A percentile compares a stretch with the other conserved stretches of the same genome.
Conservation (phyloP, 306 rosid species). For the Arachis stenosperma region DNA sequence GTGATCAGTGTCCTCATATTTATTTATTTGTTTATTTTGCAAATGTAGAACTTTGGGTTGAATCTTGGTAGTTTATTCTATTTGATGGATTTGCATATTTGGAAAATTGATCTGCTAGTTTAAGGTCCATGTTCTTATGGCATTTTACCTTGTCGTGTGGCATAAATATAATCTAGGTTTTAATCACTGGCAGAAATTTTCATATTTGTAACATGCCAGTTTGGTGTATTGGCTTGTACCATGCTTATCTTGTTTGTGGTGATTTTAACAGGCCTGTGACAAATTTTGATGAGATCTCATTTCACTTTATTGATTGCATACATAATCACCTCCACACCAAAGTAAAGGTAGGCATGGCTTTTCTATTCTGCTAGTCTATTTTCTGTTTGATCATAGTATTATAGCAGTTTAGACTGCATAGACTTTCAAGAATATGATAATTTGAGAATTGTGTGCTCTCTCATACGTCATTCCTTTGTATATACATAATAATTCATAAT, state of each 20-base stretch:
- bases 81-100: conserved; percentile 5
- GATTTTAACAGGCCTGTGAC: conserved; percentile 70
- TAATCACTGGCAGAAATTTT: background rate
- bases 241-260: conserved; percentile 28
- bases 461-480: background rate
- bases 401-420: background rate
- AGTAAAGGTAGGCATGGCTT: conserved; percentile 51
- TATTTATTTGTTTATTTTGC: too few species aligned
- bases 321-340: conserved; percentile 70
- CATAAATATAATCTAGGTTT: background rate
- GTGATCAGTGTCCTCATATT: too few species aligned
- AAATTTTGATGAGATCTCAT: conserved; percentile 79
- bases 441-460: conserved; percentile 22
- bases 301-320: conserved; percentile 93
- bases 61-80: conserved; percentile 7
- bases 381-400: conserved; percentile 12
- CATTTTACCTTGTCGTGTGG: background rate
- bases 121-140: background rate
- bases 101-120: conserved; percentile 12
- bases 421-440: background rate
- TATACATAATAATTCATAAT: conserved; percentile 9
- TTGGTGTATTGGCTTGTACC: conserved; percentile 1
- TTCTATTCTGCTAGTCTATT: background rate
- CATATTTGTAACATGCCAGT: background rate
- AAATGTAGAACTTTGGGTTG: conserved; percentile 1